phyloP scores from a whole-genome alignment of 2,329 filamentous ascomycete genomes.

The Colletotrichum sp. region DNA sequence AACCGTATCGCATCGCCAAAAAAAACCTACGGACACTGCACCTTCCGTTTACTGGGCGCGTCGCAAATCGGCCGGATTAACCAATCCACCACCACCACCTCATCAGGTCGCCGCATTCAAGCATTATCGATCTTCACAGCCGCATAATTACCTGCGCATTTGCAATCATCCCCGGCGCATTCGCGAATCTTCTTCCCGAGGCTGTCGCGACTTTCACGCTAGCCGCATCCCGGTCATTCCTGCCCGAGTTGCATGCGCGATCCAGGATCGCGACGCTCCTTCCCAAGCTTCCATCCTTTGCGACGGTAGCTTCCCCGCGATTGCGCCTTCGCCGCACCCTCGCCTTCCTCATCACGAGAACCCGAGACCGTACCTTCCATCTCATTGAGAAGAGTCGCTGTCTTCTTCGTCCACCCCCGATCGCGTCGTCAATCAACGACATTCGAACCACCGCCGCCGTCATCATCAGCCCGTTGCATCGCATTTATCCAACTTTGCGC shows the following conservation, averaged over 20 bases:
- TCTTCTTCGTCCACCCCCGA: background rate
- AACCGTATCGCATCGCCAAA: constrained; percentile 12
- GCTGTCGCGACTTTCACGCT: background rate
- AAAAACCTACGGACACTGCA: background rate
- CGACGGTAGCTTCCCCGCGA: background rate
- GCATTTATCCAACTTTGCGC: background rate
- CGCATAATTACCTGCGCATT: background rate
- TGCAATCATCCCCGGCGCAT: background rate
- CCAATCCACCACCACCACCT: background rate
- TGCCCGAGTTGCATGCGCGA: background rate
- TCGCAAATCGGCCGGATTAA: constrained; percentile 14
- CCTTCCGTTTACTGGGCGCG: background rate
- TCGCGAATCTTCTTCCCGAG: background rate
- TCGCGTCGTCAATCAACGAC: background rate
- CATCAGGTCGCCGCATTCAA: background rate
- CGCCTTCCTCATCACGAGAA: background rate
- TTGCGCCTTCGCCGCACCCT: background rate
- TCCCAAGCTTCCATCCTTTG: background rate
- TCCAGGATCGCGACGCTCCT: background rate
- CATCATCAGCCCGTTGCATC: background rate
- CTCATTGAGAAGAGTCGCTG: background rate
- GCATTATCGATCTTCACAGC: background rate
- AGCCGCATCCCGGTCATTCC: background rate
- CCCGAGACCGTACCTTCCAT: background rate
- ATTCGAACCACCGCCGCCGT: background rate